These are phyloP conservation scores for Filosporella fistucella DNA, from an alignment of 495 filamentous ascomycete species.

Conservation along the genomic window DNA sequence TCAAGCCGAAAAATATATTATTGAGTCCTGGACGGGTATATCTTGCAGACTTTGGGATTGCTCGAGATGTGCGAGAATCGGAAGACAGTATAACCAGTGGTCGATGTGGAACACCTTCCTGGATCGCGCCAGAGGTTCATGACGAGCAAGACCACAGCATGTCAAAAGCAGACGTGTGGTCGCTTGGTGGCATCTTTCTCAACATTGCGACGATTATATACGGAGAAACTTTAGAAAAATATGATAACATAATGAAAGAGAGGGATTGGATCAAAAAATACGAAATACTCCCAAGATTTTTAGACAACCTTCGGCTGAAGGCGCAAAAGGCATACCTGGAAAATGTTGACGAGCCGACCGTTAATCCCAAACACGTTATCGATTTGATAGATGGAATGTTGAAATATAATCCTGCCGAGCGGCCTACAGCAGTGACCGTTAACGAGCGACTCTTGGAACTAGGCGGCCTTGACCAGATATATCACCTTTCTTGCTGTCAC, in stretches of 20 bases:
- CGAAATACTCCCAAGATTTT: conserved; percentile 20
- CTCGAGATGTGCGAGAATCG: conserved; percentile 25
- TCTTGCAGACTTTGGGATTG: conserved; percentile 38
- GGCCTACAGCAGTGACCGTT: conserved; percentile 29
- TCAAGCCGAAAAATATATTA: conserved; percentile 41
- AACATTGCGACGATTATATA: conserved; percentile 39
- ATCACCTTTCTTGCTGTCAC: conserved; percentile 36
- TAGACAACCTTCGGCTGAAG: conserved; percentile 26
- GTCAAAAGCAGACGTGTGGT: conserved; percentile 33
- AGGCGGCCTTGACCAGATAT: conserved; percentile 37
- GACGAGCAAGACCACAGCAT: conserved; percentile 22
- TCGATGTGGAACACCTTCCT: conserved; percentile 13
- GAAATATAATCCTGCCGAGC: conserved; percentile 15
- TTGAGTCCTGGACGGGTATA: conserved; percentile 28
- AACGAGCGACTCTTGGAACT: conserved; percentile 30
- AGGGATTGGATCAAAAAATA: conserved; percentile 25
- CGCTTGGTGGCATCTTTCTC: conserved; percentile 36
- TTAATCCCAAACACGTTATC: conserved; percentile 30
- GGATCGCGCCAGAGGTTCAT: conserved; percentile 29
- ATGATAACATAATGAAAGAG: conserved; percentile 29
- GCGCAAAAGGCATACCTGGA: conserved; percentile 19
- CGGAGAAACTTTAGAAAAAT: conserved; percentile 32
- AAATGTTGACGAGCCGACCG: conserved; percentile 28
- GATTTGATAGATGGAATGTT: conserved; percentile 31
- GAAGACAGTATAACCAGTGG: conserved; percentile 22